phyloP scores from a whole-genome alignment of 176 grass and related monocot genomes.

The Phragmites australis region DNA sequence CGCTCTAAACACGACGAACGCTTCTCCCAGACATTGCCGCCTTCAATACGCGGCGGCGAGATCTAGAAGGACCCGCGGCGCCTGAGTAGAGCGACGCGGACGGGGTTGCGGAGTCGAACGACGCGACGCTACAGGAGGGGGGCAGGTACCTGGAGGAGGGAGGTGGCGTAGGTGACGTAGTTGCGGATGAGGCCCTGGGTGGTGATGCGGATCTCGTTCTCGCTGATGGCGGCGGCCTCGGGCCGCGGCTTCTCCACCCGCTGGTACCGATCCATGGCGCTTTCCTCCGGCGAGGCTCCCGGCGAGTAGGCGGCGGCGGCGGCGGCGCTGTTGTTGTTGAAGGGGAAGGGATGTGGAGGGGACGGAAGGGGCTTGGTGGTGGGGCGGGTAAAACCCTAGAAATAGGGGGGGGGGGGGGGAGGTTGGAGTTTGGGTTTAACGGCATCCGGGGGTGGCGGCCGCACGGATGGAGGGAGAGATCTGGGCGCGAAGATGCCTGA shows the following conservation, averaged over 20 bases:
- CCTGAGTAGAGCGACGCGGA: not conserved
- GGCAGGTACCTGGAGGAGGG: slow-evolving; percentile 66
- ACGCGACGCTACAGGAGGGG: not conserved
- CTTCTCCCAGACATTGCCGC: too few species aligned
- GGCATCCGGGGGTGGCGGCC: slow-evolving; percentile 43
- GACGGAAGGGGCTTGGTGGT: not conserved
- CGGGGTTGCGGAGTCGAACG: not conserved
- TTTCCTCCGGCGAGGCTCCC: slow-evolving; percentile 1
- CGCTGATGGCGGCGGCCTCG: slow-evolving; percentile 75
- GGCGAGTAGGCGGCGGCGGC: not conserved
- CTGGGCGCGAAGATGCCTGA: slow-evolving; percentile 11
- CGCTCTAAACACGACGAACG: not conserved
- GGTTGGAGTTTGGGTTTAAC: slow-evolving; percentile 47
- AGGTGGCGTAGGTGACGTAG: slow-evolving; percentile 93
- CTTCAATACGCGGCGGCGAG: not conserved
- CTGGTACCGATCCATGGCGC: slow-evolving; percentile 87
- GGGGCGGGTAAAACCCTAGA: slow-evolving; percentile 76
- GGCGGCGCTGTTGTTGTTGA: slow-evolving; percentile 21
- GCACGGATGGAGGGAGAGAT: slow-evolving; percentile 36
- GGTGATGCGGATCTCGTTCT: slow-evolving; percentile 98
- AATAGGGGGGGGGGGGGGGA: slow-evolving; percentile 50
- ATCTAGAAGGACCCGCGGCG: not conserved
- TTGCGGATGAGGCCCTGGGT: slow-evolving; percentile 94
- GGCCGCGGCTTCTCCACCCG: slow-evolving; percentile 90
- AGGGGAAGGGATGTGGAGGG: not conserved